Base-by-base conservation (phyloP, 768 basidiomycete genomes). In the Pholiota microspora region DNA sequence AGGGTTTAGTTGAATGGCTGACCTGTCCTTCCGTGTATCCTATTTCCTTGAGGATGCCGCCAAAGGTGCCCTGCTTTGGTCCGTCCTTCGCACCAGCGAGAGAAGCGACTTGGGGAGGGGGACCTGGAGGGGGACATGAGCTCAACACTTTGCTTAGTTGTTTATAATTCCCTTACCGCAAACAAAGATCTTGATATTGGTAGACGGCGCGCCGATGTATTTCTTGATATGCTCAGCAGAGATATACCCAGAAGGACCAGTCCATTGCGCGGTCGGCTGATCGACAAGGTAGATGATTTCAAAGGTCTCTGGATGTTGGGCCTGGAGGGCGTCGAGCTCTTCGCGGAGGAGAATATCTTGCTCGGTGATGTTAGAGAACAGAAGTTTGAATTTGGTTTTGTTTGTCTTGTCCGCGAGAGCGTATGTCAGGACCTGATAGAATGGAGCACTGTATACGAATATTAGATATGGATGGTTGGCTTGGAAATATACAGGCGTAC, bases 291-390 rank as follows among this genome's bases (percentile, higher is more conserved):
- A 95, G 29, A 94, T 80, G 53, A 94, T 76, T 55, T 92, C 81
- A 65, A 97, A 80, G 57, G 74, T 85, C 44, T 81, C 67, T 7
- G 87, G 85, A 69, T 85, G 73, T 59, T 82, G 79, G 64, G 80
- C 79, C 71, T 83, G 78, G 62, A 89, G 74, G n/a, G 69, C 70
- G 56, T 92, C 89, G 57, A 92, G 77, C 60, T 86, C 84, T 62
- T 87, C 81, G 49, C 85, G 83, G 56, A 94, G 79, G 49, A 94
- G 82, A 54, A 98, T 95, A 67, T 98, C 95, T 51, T 79, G 76
- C 68, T 93, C 90, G n/a, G 91, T 82, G 34, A 92, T 80, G 69
- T 98, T 98, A 25, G 90, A 86, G 71, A 88, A 97, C 60, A 98
- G 73, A 50, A 97, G 76, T 44, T 86, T 94, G 77, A 90, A 95